Evolutionary conservation across 371 early-diverging fungal species (phyloP), one percentile per base, ranked within the genome.

Genomic region (Dichotomocladium elegans): DNA sequence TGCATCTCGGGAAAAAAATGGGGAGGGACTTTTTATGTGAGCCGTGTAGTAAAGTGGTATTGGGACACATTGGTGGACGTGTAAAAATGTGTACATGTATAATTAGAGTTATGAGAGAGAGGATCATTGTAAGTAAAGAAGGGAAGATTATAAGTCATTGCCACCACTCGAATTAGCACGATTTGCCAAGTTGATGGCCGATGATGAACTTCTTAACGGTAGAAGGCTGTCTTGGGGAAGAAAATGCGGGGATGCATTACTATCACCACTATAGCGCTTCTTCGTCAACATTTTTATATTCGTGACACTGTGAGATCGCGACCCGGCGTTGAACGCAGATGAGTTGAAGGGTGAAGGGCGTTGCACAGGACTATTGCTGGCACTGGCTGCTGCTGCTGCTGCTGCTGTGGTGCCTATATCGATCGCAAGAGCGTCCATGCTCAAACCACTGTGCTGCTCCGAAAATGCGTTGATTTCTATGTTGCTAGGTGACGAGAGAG

Each of bases 261-360:
- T 67, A 33, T 67, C 67, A 11, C 67, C 67, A 15, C 67, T 67
- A 41, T 59, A 63, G 14, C 67, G 54, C 31, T 67, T 67, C 43
- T 67, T 67, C 41, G 28, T 52, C 63, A 61, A 60, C 17, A 54
- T 53, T 25, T 61, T 59, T 33, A 55, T 63, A 30, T 51, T 43
- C 3, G 57, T 33, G 3, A 50, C 28, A 25, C 58, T 54, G 17
- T 53, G 55, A 2, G 66, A 65, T 10, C 57, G 53, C 10, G 53
- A 53, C 1, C 61, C 57, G 1, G 55, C 58, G 5, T 51, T 49
- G 3, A 57, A 34, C 2, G 33, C 51, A 5, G 56, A 42, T 1
- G 55, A 58, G 5, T 51, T 49, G 3, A 57, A 34, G 2, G 33
- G 50, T 10, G 56, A 42, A 15, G 42, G 40, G 1, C 53, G 33